Evolutionary conservation across 2,329 filamentous ascomycete genomes (phyloP).

Genomic region (Lachnellula cervina): DNA sequence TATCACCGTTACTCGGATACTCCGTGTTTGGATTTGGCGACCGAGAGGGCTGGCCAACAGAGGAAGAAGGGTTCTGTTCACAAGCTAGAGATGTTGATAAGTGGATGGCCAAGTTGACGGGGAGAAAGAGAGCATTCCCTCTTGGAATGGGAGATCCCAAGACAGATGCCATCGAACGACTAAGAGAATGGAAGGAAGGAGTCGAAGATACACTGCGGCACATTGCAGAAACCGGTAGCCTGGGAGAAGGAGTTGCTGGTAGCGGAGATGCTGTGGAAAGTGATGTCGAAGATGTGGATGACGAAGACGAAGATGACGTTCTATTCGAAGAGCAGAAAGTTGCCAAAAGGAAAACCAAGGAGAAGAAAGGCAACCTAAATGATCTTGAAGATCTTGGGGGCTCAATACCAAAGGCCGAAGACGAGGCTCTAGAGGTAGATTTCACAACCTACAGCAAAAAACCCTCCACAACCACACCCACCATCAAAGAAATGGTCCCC

Average conservation of each 20-base stretch:
- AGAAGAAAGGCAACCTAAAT: conserved; percentile 52
- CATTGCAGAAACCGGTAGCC: conserved; percentile 53
- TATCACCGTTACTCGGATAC: conserved; percentile 75
- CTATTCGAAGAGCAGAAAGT: conserved; percentile 45
- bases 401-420: conserved; percentile 49
- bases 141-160: conserved; percentile 85
- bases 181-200: conserved; percentile 75
- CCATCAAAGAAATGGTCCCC: conserved; percentile 88
- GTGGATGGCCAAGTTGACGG: conserved; percentile 96
- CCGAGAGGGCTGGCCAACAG: conserved; percentile 84
- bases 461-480: conserved; percentile 37
- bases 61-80: conserved; percentile 86
- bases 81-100: conserved; percentile 87
- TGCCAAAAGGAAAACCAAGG: conserved; percentile 34
- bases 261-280: conserved; percentile 83
- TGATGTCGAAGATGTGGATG: conserved; percentile 66
- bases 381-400: conserved; percentile 82
- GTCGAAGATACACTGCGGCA: conserved; percentile 64
- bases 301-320: conserved; percentile 46
- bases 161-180: conserved; percentile 58
- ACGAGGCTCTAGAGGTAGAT: conserved; percentile 66
- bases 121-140: conserved; percentile 79
- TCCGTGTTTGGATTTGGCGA: conserved; percentile 94
- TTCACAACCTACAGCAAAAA: conserved; percentile 69
- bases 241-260: conserved; percentile 65